Base-by-base conservation (phyloP, 176 grass and related monocot genomes). In the Carex scoparia region DNA sequence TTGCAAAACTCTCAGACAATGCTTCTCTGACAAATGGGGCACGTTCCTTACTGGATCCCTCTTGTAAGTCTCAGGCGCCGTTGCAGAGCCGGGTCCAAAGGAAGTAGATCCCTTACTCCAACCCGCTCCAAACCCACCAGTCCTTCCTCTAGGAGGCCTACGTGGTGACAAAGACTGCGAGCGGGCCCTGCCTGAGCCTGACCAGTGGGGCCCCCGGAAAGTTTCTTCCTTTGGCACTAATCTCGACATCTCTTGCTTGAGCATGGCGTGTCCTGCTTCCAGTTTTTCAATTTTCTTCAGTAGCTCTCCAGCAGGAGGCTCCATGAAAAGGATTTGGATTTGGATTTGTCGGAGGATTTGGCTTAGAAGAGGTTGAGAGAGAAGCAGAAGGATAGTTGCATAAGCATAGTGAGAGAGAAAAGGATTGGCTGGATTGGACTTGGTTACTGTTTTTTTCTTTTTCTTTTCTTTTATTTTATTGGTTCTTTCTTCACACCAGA, bases 191-290 rank as follows among this genome's bases (percentile, higher is more conserved):
- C 13, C 12, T 14, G 32, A 51, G 66, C 13, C 12, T 14, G 32
- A 51, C 19, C 61, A 23, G 72, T 72, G 48, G 48, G 48, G 9
- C 10, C 48, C 48, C 48, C 48, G 1, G 48, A 51, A 10, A 51
- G 48, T 11, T 12, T 7, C 77, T 38, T 79, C 63, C 3, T 85
- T 28, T 4, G 78, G 69, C 80, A 84, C 84, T 27, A 95, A 70
- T 87, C 85, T 95, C 13, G 90, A 95, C 91, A 95, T 94, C 90
- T 94, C 88, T 65, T 91, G 91, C 91, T 95, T 99, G 48, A 95
- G 74, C 54, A 86, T 87, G 35, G 88, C 93, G 65, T 95, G 96
- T 18, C 91, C 90, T 7, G 83, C 88, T 84, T 95, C 91, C 66
- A 95, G 91, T 48, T 91, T 15, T 58, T 87, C 85, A 85, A 99